Percentiles rank a stretch among this genome's conserved stretches.
Conservation (phyloP, 164 flowering plant genomes). For the Umbilicus rupestris region DNA sequence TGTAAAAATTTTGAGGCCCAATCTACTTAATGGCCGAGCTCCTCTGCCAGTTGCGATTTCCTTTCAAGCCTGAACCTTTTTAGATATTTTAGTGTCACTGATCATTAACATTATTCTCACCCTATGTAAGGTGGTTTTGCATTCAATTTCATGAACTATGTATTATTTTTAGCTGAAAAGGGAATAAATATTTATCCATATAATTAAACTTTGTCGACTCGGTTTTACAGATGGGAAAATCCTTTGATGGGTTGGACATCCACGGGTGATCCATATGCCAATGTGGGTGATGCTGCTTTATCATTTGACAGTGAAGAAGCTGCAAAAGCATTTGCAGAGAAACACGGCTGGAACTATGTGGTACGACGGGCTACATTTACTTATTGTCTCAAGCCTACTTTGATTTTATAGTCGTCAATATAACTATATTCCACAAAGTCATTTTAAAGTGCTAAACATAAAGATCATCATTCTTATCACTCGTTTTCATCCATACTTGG, state of each 20-base stretch:
- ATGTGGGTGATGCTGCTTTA: constrained; percentile 85
- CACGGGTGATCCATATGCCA: constrained; percentile 97
- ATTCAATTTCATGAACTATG: neutral
- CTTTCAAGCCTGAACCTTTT: no score
- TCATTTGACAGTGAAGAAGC: constrained; percentile 75
- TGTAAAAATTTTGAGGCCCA: no score
- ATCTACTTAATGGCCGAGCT: no score
- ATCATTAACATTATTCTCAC: neutral
- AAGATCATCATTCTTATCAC: neutral
- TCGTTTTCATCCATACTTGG: neutral
- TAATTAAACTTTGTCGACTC: neutral
- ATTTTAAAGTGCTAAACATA: no score
- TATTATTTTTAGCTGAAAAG: neutral
- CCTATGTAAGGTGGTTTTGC: neutral
- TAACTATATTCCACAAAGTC: no score
- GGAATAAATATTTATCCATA: neutral
- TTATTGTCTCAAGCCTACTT: neutral
- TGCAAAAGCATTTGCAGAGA: constrained; percentile 76
- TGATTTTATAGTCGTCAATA: neutral
- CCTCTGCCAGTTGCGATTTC: no score
- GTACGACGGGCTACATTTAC: constrained; percentile 24
- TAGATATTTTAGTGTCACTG: neutral
- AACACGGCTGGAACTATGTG: constrained; percentile 90
- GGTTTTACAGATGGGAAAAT: constrained; percentile 79
- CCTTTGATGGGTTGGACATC: constrained; percentile 99